Conservation (phyloP, 495 filamentous ascomycete species). For the Penicillium waksmanii region DNA sequence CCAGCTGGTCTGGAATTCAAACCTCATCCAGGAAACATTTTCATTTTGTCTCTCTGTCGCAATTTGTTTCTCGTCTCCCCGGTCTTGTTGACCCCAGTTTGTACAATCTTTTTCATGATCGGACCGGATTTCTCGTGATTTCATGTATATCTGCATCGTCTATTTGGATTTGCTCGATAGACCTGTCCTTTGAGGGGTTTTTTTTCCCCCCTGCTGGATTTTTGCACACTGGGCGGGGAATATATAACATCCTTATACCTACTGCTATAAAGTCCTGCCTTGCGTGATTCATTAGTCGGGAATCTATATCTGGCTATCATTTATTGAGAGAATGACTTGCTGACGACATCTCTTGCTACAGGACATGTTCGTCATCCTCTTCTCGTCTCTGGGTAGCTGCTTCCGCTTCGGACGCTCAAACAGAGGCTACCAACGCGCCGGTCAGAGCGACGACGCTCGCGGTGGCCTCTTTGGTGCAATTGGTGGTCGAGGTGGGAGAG, state of each 20-base stretch:
- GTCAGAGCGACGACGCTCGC: constrained; percentile 25
- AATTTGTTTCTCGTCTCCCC: constrained; percentile 1
- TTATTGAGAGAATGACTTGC: constrained; percentile 5
- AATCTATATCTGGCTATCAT: neutral
- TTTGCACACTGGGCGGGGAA: neutral
- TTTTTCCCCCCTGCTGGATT: neutral
- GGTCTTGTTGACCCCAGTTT: constrained; percentile 22
- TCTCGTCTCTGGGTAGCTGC: constrained; percentile 73
- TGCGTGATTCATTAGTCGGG: neutral
- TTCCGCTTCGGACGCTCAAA: constrained; percentile 51
- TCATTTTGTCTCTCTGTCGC: too few relatives aligned
- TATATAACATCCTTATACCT: neutral
- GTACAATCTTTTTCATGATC: constrained; percentile 17
- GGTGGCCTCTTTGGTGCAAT: constrained; percentile 42
- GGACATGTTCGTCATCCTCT: constrained; percentile 81
- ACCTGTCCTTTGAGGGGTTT: neutral
- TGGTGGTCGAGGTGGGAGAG: constrained; percentile 40
- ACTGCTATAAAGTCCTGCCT: neutral
- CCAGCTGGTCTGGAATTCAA: constrained; percentile 34
- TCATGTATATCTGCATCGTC: neutral
- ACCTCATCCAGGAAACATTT: constrained; percentile 3
- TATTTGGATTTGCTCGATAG: neutral
- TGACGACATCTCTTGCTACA: constrained; percentile 40
- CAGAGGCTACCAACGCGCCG: constrained; percentile 62
- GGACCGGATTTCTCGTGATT: constrained; percentile 12